Percentiles rank a stretch among this genome's conserved stretches.
Evolutionary conservation across 768 basidiomycete genomes (phyloP).

Genomic region (Pleurotus tuoliensis): DNA sequence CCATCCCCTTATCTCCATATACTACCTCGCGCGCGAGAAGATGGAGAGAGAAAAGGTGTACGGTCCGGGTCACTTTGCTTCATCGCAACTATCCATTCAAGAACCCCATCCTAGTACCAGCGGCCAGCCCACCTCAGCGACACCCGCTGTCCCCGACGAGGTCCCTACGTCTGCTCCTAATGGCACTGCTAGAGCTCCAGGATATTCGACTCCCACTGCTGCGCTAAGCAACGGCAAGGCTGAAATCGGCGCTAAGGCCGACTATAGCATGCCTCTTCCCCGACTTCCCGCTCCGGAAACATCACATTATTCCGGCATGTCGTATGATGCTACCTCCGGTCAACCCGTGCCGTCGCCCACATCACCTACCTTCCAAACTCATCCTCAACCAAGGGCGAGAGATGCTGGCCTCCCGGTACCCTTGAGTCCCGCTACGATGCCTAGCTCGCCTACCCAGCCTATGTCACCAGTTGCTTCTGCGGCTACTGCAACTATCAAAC

Average conservation of each 20-base stretch:
- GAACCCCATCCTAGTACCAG: constrained; percentile 16
- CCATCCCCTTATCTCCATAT: constrained; percentile 94
- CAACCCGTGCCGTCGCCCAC: constrained; percentile 56
- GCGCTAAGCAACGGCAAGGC: constrained; percentile 20
- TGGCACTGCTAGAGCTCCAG: constrained; percentile 13
- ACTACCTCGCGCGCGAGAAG: constrained; percentile 94
- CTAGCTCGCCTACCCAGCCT: constrained; percentile 3
- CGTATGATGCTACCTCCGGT: constrained; percentile 56
- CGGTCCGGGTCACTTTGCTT: constrained; percentile 91
- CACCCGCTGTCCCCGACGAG: constrained; percentile 10
- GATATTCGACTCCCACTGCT: constrained; percentile 16
- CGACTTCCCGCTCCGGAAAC: constrained; percentile 61
- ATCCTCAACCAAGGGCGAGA: constrained; percentile 59
- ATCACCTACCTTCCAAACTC: constrained; percentile 48
- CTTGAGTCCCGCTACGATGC: neutral
- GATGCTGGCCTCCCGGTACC: constrained; percentile 56
- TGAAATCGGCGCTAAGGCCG: constrained; percentile 38
- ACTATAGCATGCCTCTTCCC: constrained; percentile 82
- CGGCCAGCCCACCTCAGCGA: constrained; percentile 2
- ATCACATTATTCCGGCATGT: constrained; percentile 77
- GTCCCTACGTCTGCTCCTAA: constrained; percentile 11
- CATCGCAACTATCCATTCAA: constrained; percentile 72
- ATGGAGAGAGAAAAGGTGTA: constrained; percentile 92
- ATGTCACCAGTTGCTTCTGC: neutral
- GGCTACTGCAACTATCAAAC: constrained; percentile 16